These are phyloP conservation scores for Miscanthus lutarioriparius DNA, from an alignment of 176 grass and related monocot genomes.

Conservation along the genomic window DNA sequence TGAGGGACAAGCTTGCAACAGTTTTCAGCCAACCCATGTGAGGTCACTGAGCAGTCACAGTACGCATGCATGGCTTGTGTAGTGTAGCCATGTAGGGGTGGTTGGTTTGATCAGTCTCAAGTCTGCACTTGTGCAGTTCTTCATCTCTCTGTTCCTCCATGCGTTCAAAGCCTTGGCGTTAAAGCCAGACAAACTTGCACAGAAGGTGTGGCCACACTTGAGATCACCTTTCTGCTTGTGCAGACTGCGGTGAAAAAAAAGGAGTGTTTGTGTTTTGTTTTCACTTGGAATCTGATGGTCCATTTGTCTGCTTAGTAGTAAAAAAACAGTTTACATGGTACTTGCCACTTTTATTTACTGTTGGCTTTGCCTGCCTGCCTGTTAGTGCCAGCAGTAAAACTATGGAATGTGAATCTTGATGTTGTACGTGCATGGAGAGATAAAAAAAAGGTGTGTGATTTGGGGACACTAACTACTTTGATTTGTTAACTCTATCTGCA, in stretches of 20 bases:
- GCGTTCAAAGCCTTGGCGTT: slow-evolving; percentile 14
- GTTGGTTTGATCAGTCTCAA: slow-evolving; percentile 23
- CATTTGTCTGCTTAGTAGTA: not conserved
- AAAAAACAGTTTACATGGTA: not conserved
- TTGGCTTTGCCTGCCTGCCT: not conserved
- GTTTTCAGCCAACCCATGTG: slow-evolving; percentile 22
- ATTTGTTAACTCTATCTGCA: not conserved
- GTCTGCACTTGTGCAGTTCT: not conserved
- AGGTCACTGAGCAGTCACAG: slow-evolving; percentile 4
- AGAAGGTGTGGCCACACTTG: not conserved
- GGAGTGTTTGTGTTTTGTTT: not conserved
- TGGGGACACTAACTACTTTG: not conserved
- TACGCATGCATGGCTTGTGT: not conserved
- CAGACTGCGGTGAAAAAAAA: not conserved
- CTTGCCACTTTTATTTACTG: not conserved
- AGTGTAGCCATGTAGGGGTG: not conserved
- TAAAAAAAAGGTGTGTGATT: not conserved
- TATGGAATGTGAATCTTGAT: not conserved
- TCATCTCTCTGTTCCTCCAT: not conserved
- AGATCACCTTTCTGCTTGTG: not conserved
- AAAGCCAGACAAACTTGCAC: slow-evolving; percentile 18
- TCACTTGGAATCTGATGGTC: slow-evolving; percentile 7
- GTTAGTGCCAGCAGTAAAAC: not conserved
- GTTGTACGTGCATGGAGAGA: not conserved
- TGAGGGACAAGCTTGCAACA: slow-evolving; percentile 20